phyloP scores from a whole-genome alignment of 148 eudicot species.

The Amaranthus hypochondriacus region DNA sequence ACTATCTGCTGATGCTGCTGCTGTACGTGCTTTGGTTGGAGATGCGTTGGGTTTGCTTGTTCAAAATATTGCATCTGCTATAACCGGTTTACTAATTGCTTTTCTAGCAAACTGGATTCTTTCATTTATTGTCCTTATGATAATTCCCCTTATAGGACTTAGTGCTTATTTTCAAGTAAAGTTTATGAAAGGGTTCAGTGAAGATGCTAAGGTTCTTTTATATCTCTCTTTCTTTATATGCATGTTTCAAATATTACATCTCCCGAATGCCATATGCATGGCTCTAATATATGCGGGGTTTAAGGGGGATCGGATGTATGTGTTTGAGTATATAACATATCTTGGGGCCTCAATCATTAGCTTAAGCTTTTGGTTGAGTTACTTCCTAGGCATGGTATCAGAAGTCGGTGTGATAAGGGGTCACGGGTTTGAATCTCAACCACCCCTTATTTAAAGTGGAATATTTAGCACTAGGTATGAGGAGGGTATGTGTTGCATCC shows the following conservation, averaged over 20 bases:
- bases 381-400: no score
- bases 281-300: no score
- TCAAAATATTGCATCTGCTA: constrained; percentile 51
- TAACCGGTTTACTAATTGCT: constrained; percentile 62
- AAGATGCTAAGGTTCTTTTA: constrained; percentile 64
- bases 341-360: no score
- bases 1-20: constrained; percentile 71
- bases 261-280: neutral
- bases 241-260: neutral
- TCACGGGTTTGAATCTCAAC: no score
- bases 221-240: neutral
- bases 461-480: no score
- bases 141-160: constrained; percentile 63
- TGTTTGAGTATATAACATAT: no score
- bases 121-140: constrained; percentile 54
- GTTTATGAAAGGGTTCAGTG: constrained; percentile 69
- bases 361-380: no score
- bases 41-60: constrained; percentile 69
- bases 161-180: constrained; percentile 54
- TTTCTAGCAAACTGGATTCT: constrained; percentile 72
- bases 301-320: no score
- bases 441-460: no score
- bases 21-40: constrained; percentile 67
- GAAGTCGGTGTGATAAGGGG: no score
- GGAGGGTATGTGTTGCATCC: no score